phyloP scores from a whole-genome alignment of 1,284 basidiomycete genomes.

The Pseudozyma flocculosa region DNA sequence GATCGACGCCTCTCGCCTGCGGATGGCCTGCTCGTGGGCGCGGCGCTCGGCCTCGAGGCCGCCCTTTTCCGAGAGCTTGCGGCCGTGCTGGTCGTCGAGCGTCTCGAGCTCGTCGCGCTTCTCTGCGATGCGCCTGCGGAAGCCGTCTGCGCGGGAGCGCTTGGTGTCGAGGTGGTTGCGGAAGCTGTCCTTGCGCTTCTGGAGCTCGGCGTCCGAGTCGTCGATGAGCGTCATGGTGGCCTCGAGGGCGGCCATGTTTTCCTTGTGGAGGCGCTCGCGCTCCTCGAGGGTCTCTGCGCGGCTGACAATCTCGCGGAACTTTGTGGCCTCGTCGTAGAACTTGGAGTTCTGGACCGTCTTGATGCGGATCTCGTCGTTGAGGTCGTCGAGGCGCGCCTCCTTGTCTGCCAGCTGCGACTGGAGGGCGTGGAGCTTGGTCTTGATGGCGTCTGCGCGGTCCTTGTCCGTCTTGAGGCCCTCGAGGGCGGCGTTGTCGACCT shows the following conservation, averaged over 20 bases:
- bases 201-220: conserved; percentile 76
- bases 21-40: conserved; percentile 68
- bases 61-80: conserved; percentile 49
- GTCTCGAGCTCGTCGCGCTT: conserved; percentile 62
- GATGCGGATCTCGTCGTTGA: conserved; percentile 48
- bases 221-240: conserved; percentile 67
- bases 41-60: conserved; percentile 53
- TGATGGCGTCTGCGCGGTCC: conserved; percentile 71
- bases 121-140: conserved; percentile 65
- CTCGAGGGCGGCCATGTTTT: conserved; percentile 68
- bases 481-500: conserved; percentile 87
- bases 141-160: conserved; percentile 63
- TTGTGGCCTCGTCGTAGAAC: conserved; percentile 78
- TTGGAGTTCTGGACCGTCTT: conserved; percentile 74
- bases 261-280: conserved; percentile 68
- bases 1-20: conserved; percentile 73
- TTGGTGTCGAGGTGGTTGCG: conserved; percentile 67
- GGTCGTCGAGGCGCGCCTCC: conserved; percentile 36
- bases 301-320: conserved; percentile 80
- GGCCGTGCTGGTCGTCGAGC: conserved; percentile 22
- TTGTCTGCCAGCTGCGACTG: conserved; percentile 41
- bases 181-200: conserved; percentile 70
- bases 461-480: conserved; percentile 80
- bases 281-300: conserved; percentile 71
- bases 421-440: conserved; percentile 37